These are phyloP conservation scores for Astraeus odoratus DNA, from an alignment of 768 basidiomycete genomes.

Conservation along the genomic window DNA sequence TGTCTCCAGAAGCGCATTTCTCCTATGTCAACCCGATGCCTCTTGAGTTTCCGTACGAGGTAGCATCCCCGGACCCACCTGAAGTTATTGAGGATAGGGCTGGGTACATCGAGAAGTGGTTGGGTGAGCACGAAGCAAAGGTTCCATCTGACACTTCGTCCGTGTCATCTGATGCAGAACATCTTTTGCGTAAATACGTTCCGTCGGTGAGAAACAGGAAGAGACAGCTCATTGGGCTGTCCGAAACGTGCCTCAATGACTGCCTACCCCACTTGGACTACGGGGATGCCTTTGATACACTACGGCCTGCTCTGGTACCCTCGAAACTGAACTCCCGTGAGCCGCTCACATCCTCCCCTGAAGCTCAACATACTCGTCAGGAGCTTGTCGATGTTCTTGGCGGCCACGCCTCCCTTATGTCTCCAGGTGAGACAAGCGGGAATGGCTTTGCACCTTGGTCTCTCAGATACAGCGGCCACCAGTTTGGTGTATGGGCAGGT, in stretches of 20 bases:
- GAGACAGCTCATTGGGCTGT: constrained; percentile 63
- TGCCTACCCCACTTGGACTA: constrained; percentile 82
- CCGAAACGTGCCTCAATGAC: constrained; percentile 61
- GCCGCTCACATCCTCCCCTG: constrained; percentile 7
- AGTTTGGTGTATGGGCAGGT: constrained; percentile 86
- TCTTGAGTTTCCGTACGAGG: constrained; percentile 73
- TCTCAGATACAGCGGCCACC: constrained; percentile 85
- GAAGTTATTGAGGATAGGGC: constrained; percentile 45
- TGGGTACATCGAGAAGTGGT: constrained; percentile 71
- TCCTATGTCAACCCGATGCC: constrained; percentile 82
- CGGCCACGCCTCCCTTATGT: constrained; percentile 66
- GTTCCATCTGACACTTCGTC: constrained; percentile 15
- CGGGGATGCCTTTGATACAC: constrained; percentile 67
- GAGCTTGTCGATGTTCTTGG: constrained; percentile 79
- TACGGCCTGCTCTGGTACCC: constrained; percentile 46
- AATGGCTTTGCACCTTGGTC: constrained; percentile 62
- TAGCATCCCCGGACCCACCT: constrained; percentile 48
- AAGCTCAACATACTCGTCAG: constrained; percentile 44
- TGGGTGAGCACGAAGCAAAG: constrained; percentile 56
- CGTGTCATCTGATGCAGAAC: not conserved
- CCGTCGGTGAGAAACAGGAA: constrained; percentile 44
- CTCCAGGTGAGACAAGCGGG: constrained; percentile 24
- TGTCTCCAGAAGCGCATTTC: constrained; percentile 57
- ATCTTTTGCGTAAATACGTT: constrained; percentile 40
- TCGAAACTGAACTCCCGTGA: constrained; percentile 24